Evolutionary conservation across 2,329 filamentous ascomycete species (phyloP), one percentile per base, ranked within the genome.

Genomic region (Penicillium sp.): DNA sequence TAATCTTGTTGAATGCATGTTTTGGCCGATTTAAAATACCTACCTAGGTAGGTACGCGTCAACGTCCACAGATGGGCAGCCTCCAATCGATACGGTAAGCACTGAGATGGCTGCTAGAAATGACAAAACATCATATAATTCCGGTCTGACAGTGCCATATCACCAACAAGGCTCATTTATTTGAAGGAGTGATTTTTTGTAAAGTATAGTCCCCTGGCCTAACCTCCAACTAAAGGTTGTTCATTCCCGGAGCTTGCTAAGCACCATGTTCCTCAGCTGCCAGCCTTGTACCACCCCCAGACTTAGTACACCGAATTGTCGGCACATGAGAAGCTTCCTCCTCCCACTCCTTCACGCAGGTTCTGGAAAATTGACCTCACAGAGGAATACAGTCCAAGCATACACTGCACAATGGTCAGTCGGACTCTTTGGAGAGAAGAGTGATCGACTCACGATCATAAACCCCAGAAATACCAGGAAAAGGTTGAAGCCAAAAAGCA

Each of bases 321-420:
- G 5, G 40, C 53, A 58, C 54, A 57, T 13, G 58, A 59, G 38
- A 61, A 60, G 24, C 50, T 50, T 5, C 49, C 52, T 18, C 52
- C 53, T n/a, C 49, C 45, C 25, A 54, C 27, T 3, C 51, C 53
- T n/a, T 49, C 47, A 6, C 44, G 44, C n/a, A 54, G 38, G 39
- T 57, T 52, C 24, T 44, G 40, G 25, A 47, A 41, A 25, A 62
- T 64, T 27, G 59, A 65, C 25, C 40, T 52, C 46, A 60, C 45
- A 13, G 61, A 64, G 24, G 57, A 55, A 42, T 60, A 64, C n/a
- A 64, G 15, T 3, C 64, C 63, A 35, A 61, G 42, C 23, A 62
- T 49, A 37, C 57, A 66, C 61, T 65, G 29, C 3, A 24, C 31
- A 31, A 40, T 49, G 15, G 45, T 44, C 42, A 48, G 32, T 15